A percentile compares a stretch with the other conserved stretches of the same genome.
Evolutionary conservation across 1,284 basidiomycete genomes (phyloP).

Genomic region (Ustilago cynodontis): DNA sequence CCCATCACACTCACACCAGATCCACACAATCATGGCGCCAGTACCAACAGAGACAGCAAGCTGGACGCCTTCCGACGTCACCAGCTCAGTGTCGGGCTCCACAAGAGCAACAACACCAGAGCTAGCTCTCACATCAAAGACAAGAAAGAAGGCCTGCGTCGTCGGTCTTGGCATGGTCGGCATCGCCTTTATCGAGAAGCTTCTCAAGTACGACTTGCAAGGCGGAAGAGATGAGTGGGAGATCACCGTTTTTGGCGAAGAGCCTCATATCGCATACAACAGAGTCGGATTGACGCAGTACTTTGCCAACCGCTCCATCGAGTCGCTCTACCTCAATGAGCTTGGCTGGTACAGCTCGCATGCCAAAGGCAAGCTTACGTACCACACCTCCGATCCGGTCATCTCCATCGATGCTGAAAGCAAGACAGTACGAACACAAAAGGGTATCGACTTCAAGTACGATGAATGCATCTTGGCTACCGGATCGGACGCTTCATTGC

Average conservation of each 20-base stretch:
- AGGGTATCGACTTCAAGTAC: slow-evolving; percentile 74
- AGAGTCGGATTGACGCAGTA: slow-evolving; percentile 77
- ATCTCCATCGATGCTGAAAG: slow-evolving; percentile 72
- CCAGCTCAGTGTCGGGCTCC: slow-evolving; percentile 34
- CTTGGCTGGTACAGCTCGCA: slow-evolving; percentile 75
- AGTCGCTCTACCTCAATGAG: slow-evolving; percentile 78
- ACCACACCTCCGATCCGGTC: slow-evolving; percentile 70
- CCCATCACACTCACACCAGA: not conserved
- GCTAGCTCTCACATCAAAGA: slow-evolving; percentile 29
- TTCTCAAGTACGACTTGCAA: slow-evolving; percentile 58
- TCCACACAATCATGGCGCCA: slow-evolving; percentile 33
- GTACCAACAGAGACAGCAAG: slow-evolving; percentile 33
- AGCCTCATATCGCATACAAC: slow-evolving; percentile 76
- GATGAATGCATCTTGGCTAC: slow-evolving; percentile 77
- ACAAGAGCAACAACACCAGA: slow-evolving; percentile 44
- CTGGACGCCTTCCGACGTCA: slow-evolving; percentile 13
- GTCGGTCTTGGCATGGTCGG: slow-evolving; percentile 80
- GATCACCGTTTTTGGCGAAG: slow-evolving; percentile 74
- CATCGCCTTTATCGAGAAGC: slow-evolving; percentile 73
- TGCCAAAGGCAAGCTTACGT: slow-evolving; percentile 64
- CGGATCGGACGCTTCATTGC: slow-evolving; percentile 79
- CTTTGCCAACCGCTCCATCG: slow-evolving; percentile 77
- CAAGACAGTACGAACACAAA: slow-evolving; percentile 73
- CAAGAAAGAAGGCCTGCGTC: slow-evolving; percentile 71
- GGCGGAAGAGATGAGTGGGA: slow-evolving; percentile 55